phyloP scores from a whole-genome alignment of 192 early-diverging fungal species.

The Gigaspora rosea region DNA sequence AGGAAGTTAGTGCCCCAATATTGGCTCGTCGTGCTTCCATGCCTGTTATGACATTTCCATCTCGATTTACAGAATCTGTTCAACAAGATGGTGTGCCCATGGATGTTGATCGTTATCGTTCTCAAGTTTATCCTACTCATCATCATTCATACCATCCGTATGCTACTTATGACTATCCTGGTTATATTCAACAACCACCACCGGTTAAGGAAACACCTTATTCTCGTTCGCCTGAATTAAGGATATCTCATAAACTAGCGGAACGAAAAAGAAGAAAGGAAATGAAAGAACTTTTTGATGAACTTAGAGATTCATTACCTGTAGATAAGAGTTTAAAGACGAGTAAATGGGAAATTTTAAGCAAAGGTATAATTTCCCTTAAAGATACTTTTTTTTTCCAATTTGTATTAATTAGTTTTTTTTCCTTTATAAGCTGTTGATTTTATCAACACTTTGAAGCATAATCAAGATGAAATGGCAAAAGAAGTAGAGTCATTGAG shows the following conservation, averaged over 20 bases:
- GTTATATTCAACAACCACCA: conserved; percentile 24
- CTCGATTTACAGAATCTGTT: conserved; percentile 17
- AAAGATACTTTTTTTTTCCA: neutral
- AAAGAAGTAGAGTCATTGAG: conserved; percentile 52
- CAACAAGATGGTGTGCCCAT: conserved; percentile 30
- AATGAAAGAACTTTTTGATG: conserved; percentile 92
- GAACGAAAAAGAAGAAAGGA: conserved; percentile 86
- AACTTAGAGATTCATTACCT: conserved; percentile 74
- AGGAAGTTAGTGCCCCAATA: conserved; percentile 31
- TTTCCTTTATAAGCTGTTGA: conserved; percentile 49
- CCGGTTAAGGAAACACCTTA: conserved; percentile 57
- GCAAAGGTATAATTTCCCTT: conserved; percentile 61
- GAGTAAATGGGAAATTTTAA: conserved; percentile 90
- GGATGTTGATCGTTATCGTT: conserved; percentile 30
- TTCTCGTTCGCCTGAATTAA: conserved; percentile 72
- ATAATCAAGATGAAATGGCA: conserved; percentile 49
- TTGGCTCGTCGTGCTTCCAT: conserved; percentile 26
- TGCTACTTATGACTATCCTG: conserved; percentile 39
- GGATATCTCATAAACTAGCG: conserved; percentile 86
- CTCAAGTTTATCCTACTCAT: conserved; percentile 23
- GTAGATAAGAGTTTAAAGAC: conserved; percentile 77
- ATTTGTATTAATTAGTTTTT: conserved; percentile 5
- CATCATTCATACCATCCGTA: conserved; percentile 31
- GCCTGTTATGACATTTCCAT: conserved; percentile 24
- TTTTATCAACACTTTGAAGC: conserved; percentile 52